These are phyloP conservation scores for Clathrospora elynae DNA, from an alignment of 2,329 filamentous ascomycete species.

Conservation along the genomic window DNA sequence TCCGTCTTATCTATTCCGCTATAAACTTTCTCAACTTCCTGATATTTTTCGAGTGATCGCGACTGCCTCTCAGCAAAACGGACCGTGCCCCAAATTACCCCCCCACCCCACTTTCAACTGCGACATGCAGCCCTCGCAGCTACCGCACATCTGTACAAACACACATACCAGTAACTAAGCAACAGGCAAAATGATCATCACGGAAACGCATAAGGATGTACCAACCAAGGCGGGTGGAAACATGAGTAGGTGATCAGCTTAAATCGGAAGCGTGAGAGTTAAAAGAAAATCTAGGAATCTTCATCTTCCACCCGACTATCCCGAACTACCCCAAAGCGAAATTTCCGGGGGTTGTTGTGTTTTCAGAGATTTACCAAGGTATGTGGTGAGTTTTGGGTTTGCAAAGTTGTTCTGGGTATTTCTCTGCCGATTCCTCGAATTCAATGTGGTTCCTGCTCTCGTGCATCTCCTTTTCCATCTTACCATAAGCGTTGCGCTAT, in stretches of 20 bases:
- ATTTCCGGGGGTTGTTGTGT: constrained; percentile 86
- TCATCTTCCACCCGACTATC: constrained; percentile 84
- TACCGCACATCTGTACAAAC: constrained; percentile 3
- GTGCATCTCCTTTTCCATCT: too few relatives aligned
- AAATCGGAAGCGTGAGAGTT: not conserved
- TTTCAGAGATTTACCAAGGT: constrained; percentile 97
- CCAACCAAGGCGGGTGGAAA: constrained; percentile 63
- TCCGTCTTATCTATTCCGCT: too few relatives aligned
- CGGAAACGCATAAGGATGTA: constrained; percentile 65
- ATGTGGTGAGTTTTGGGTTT: constrained; percentile 17
- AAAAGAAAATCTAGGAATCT: constrained; percentile 67
- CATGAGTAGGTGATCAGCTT: constrained; percentile 56
- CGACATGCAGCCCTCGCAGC: constrained; percentile 1
- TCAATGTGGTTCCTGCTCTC: too few relatives aligned
- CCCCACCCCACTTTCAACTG: constrained; percentile 22
- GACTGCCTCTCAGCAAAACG: constrained; percentile 7
- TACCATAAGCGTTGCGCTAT: not conserved
- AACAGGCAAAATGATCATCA: constrained; percentile 59
- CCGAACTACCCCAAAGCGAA: constrained; percentile 85
- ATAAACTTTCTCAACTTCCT: too few relatives aligned
- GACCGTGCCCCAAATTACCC: constrained; percentile 18
- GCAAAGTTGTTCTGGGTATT: too few relatives aligned
- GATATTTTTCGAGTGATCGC: too few relatives aligned
- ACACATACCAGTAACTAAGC: not conserved
- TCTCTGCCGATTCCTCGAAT: too few relatives aligned